Evolutionary conservation across 768 basidiomycete genomes (phyloP).

Genomic region (Mycena epipterygia): DNA sequence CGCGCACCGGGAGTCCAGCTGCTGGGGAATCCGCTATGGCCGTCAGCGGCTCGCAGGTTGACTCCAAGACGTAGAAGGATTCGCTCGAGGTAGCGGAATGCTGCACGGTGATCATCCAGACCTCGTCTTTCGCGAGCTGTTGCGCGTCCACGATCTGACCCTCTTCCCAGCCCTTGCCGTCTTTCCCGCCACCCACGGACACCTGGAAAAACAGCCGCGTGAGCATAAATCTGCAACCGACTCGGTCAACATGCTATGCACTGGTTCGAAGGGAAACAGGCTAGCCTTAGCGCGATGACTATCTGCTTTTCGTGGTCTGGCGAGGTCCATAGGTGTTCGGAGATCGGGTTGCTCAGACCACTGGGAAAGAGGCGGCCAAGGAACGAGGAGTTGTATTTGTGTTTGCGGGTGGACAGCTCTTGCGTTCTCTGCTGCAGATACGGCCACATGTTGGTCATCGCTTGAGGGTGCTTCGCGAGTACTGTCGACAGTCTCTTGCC

Average conservation of each 20-base stretch:
- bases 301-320: slow-evolving; percentile 72
- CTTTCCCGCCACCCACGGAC: slow-evolving; percentile 62
- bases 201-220: slow-evolving; percentile 75
- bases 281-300: slow-evolving; percentile 68
- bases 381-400: slow-evolving; percentile 64
- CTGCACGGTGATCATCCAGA: slow-evolving; percentile 68
- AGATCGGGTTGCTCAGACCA: slow-evolving; percentile 49
- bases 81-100: slow-evolving; percentile 39
- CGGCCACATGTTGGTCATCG: slow-evolving; percentile 79
- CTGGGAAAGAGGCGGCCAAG: slow-evolving; percentile 53
- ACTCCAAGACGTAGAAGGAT: slow-evolving; percentile 71
- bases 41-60: slow-evolving; percentile 71
- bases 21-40: neutral
- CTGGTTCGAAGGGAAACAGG: neutral
- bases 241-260: neutral
- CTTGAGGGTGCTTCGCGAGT: slow-evolving; percentile 53
- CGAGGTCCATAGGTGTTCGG: slow-evolving; percentile 67
- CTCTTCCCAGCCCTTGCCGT: slow-evolving; percentile 48
- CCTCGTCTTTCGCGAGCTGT: slow-evolving; percentile 66
- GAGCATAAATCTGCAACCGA: slow-evolving; percentile 65
- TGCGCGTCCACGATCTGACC: slow-evolving; percentile 60
- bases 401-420: slow-evolving; percentile 56
- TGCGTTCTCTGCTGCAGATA: slow-evolving; percentile 67
- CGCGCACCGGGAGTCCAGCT: slow-evolving; percentile 52
- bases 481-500: slow-evolving; percentile 63